Evolutionary conservation across 225 moss, liverwort and hornwort genomes (phyloP), one percentile per base, ranked within the genome.

Genomic region (Physcomitrellopsis africana): DNA sequence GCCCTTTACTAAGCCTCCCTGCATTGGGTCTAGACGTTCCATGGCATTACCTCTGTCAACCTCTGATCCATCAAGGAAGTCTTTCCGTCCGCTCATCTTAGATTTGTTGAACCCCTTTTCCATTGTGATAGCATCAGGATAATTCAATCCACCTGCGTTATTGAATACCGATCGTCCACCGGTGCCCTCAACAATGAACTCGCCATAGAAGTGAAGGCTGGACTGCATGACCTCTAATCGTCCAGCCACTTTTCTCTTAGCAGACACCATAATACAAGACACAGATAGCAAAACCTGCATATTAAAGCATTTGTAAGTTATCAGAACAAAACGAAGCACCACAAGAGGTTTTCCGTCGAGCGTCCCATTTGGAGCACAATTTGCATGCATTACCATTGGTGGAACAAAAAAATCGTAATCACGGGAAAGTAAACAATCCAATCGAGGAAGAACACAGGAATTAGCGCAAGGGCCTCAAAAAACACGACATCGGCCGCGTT

Each of bases 181-280:
- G 27, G 90, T 90, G 45, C 92, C 90, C 44, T 92, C 92, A 23
- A 92, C 84, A 53, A 92, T 81, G 49, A 92, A 92, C 66, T 92
- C 92, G 54, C 92, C 92, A 63, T 90, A 90, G 69, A 92, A 92
- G 60, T 92, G 92, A 65, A 92, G 83, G 56, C 86, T 90, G 60
- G 92, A 88, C 49, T 84, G 90, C 90, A 90, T 90, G 59, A 90
- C 74, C 66, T 92, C 92, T 73, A 92, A 80, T 29, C 90, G 90
- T 55, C 92, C 92, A 52, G 92, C 92, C 62, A 92, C 77, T 84
- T 92, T 92, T 70, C 88, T 82, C 81, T 92, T 90, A 11, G 92
- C 86, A 75, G 86, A 81, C 43, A 92, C 86, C 78, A 92, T 82
- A 65, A 92, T 82, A 66, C 92, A 92, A 53, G 92, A 82, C 54